These are phyloP conservation scores for Komagataella kurtzmanii DNA, from an alignment of 805 yeast species.

Conservation along the genomic window DNA sequence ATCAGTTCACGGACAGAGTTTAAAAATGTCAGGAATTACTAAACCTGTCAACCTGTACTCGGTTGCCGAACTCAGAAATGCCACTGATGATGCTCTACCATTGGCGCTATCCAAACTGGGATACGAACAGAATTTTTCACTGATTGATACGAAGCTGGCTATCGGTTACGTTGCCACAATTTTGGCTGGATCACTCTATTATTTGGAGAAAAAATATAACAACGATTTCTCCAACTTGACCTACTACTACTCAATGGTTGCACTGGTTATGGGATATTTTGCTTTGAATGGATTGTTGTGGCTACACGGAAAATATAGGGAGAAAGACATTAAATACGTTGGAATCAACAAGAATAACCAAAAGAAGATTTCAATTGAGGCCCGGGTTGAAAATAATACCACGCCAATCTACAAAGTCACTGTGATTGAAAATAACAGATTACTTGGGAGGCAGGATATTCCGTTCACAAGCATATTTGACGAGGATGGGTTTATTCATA, in stretches of 20 bases:
- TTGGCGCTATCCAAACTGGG: slow-evolving; percentile 27
- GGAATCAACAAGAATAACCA: slow-evolving; percentile 23
- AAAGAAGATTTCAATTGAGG: slow-evolving; percentile 22
- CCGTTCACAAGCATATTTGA: slow-evolving; percentile 31
- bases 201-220: slow-evolving; percentile 31
- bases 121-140: slow-evolving; percentile 29
- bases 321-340: slow-evolving; percentile 31
- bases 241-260: slow-evolving; percentile 20
- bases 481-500: slow-evolving; percentile 28
- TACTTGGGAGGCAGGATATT: slow-evolving; percentile 5
- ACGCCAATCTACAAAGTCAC: slow-evolving; percentile 30
- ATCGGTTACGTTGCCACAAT: slow-evolving; percentile 34
- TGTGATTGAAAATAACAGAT: slow-evolving; percentile 12
- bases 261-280: slow-evolving; percentile 24
- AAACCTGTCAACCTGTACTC: slow-evolving; percentile 24
- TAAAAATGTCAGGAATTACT: background rate
- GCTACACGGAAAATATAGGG: slow-evolving; percentile 18
- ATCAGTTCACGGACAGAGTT: background rate
- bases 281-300: slow-evolving; percentile 20
- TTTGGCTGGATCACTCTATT: slow-evolving; percentile 30
- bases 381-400: slow-evolving; percentile 22
- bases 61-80: slow-evolving; percentile 29
- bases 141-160: slow-evolving; percentile 32
- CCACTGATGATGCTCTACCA: slow-evolving; percentile 35
- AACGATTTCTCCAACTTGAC: slow-evolving; percentile 25